Evolutionary conservation across 2,329 filamentous ascomycete genomes (phyloP), one percentile per base, ranked within the genome.

Genomic region (Diaporthe vaccinii): DNA sequence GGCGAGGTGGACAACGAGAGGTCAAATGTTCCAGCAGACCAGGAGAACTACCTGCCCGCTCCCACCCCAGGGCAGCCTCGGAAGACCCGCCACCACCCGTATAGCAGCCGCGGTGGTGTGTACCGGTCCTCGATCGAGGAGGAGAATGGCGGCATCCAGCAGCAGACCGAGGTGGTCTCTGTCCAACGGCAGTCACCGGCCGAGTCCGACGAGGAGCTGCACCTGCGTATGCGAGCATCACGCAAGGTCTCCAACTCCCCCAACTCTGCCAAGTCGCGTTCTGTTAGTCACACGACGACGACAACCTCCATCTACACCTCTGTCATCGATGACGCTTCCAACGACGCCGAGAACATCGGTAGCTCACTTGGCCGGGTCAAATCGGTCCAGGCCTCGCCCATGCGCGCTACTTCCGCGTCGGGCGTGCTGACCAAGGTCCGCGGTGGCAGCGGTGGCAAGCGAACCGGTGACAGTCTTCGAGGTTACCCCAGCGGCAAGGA

Each of bases 61-160:
- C 97, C 97, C 4, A 99, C 97, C 6, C 97, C 97, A 0, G 97
- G 97, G 3, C 97, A 99, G 83, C 97, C 97, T 39, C 92, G 97
- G 77, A 98, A 99, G 88, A 95, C 96, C 80, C 91, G 93, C 36
- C 93, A 95, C 79, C 91, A 96, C 82, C 91, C 93, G 15, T 94
- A 96, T 83, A 91, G 70, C 89, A 92, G 74, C 89, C 88, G 34
- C 84, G 87, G 78, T 82, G 78, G 90, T 41, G 44, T 53, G 34
- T 83, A 85, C 69, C 84, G 85, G 34, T 83, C 84, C 10, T 82
- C 83, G 10, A 80, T 83, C 2, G 86, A 86, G 73, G 90, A 90
- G 77, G 86, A 89, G 76, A 88, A 89, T 59, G 87, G 87, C 72
- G 85, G 86, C 44, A 82, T 89, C 78, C 85, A 89, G 81, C 83